These are phyloP conservation scores for Suillus bovinus DNA, from an alignment of 768 basidiomycete genomes.

Conservation along the genomic window DNA sequence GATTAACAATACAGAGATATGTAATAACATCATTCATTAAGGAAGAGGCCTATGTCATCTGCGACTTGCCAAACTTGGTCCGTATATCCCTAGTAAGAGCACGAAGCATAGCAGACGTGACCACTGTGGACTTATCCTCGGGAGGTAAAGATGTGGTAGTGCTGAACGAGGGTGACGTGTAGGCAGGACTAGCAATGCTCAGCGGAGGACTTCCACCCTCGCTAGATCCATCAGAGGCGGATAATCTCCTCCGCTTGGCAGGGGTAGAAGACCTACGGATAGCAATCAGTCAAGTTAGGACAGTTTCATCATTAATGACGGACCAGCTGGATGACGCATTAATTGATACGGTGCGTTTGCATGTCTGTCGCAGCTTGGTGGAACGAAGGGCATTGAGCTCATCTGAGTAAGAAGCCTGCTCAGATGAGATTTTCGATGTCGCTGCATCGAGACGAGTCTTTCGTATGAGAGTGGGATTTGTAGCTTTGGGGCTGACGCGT, in stretches of 20 bases:
- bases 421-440: conserved; percentile 34
- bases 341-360: conserved; percentile 48
- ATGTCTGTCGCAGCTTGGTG: conserved; percentile 43
- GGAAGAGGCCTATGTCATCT: background rate
- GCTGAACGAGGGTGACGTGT: conserved; percentile 48
- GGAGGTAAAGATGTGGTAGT: conserved; percentile 41
- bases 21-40: background rate
- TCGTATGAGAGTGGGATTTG: conserved; percentile 13
- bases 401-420: conserved; percentile 35
- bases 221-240: conserved; percentile 32
- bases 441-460: conserved; percentile 25
- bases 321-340: conserved; percentile 42
- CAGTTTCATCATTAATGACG: conserved; percentile 14
- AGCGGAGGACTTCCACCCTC: conserved; percentile 33
- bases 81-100: conserved; percentile 32
- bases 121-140: conserved; percentile 35
- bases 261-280: conserved; percentile 26
- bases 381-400: conserved; percentile 41
- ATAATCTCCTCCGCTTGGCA: conserved; percentile 47
- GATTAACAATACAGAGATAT: background rate
- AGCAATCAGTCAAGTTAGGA: conserved; percentile 15
- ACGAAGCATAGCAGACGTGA: conserved; percentile 68
- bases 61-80: conserved; percentile 27
- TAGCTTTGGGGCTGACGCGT: conserved; percentile 13
- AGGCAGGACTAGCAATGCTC: conserved; percentile 20